phyloP scores from a whole-genome alignment of 2,329 filamentous ascomycete species.

The Claviceps cyperi region DNA sequence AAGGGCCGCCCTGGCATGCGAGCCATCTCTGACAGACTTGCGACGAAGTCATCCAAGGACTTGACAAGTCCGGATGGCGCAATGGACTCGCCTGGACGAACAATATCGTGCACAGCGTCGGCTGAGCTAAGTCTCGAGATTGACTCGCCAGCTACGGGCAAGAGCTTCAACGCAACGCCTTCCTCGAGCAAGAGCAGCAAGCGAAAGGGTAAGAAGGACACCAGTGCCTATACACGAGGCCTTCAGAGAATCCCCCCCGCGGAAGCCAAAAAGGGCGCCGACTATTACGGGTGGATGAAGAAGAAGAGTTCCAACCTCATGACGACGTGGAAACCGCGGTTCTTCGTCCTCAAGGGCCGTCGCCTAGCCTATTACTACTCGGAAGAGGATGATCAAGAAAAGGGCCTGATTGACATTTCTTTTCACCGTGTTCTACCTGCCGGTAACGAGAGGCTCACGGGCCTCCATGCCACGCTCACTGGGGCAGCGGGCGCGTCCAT shows the following conservation, averaged over 20 bases:
- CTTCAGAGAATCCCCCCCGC: conserved; percentile 66
- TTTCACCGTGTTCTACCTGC: conserved; percentile 93
- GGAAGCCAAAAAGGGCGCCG: conserved; percentile 72
- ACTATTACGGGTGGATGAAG: conserved; percentile 99
- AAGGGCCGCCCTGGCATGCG: conserved; percentile 54
- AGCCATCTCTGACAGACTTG: conserved; percentile 67
- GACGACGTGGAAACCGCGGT: conserved; percentile 90
- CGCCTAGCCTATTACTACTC: conserved; percentile 93
- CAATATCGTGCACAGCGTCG: conserved; percentile 59
- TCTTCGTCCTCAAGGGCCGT: conserved; percentile 89
- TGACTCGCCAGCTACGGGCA: conserved; percentile 54
- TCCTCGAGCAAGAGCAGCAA: conserved; percentile 33
- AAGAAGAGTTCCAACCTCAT: conserved; percentile 94
- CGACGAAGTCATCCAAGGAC: conserved; percentile 40
- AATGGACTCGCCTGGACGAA: conserved; percentile 52
- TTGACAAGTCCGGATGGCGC: conserved; percentile 37
- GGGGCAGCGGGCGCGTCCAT: conserved; percentile 50
- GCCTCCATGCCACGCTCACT: conserved; percentile 81
- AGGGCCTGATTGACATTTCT: conserved; percentile 92
- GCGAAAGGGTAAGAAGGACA: conserved; percentile 82
- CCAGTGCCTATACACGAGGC: conserved; percentile 83
- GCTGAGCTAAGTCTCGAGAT: conserved; percentile 60
- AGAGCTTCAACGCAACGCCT: conserved; percentile 36
- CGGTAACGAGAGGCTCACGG: conserved; percentile 79
- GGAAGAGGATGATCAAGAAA: conserved; percentile 82